Evolutionary conservation across 1,284 basidiomycete genomes (phyloP).

Genomic region (Dichomitus squalens): DNA sequence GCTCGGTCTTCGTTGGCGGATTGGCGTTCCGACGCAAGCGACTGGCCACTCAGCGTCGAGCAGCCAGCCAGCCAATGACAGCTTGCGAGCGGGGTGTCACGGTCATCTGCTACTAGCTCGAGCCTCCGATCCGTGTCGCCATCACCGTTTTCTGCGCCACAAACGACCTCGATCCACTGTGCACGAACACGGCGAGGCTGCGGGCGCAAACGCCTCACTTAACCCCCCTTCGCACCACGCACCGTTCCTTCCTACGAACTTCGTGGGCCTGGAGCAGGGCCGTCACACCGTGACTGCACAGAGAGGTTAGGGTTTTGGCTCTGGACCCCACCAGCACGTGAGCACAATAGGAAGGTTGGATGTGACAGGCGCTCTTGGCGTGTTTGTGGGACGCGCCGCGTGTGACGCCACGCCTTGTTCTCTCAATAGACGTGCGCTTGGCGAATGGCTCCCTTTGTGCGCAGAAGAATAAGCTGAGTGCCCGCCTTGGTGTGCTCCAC

Average conservation of each 20-base stretch:
- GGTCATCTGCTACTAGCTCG: neutral
- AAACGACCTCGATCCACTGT: neutral
- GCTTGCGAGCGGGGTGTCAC: constrained; percentile 12
- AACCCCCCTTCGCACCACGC: neutral
- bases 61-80: constrained; percentile 14
- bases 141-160: neutral
- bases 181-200: neutral
- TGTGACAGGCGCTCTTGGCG: neutral
- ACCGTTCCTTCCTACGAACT: constrained; percentile 12
- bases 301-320: constrained; percentile 11
- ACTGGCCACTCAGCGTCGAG: neutral
- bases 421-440: constrained; percentile 1
- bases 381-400: neutral
- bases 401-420: constrained; percentile 6
- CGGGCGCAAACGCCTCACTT: neutral
- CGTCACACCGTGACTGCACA: constrained; percentile 14
- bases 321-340: constrained; percentile 15
- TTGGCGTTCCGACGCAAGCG: neutral
- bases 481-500: neutral
- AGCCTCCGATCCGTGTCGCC: neutral
- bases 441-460: neutral
- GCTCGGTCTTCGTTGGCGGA: neutral
- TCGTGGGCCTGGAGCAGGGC: constrained; percentile 1
- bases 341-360: constrained; percentile 15
- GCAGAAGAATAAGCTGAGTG: constrained; percentile 6